Base-by-base conservation (phyloP, 495 filamentous ascomycete species). In the Hyaloscypha variabilis region DNA sequence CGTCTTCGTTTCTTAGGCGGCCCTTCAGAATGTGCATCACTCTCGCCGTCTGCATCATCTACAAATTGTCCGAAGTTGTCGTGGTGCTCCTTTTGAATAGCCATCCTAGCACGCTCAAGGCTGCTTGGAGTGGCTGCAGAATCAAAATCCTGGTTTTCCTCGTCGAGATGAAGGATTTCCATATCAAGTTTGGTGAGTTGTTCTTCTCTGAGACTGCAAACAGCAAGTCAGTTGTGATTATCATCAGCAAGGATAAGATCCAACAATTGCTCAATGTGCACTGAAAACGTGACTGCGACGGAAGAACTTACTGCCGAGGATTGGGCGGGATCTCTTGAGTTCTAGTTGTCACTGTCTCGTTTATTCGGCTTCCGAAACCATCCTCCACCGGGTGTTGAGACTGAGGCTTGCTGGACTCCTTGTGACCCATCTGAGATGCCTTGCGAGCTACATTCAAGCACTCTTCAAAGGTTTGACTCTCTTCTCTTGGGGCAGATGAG, bases 1-100 rank as follows among this genome's bases (percentile, higher is more conserved):
- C 57, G 56, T 26, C 59, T 56, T 42, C 17, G n/a, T 52, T 55
- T 71, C 56, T 66, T 65, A 0, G 39, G 13, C 17, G 36, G 52
- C 34, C 49, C 11, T 19, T 62, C 53, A 23, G 30, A 23, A 10
- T 64, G 51, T 23, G 34, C 53, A 21, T 49, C 8, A 14, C 51
- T 59, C 4, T 28, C 21, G 6, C 58, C 34, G 28, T 63, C 60
- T 14, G 17, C 30, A n/a, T 61, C 53, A 26, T n/a, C 24, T 11
- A 23, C 23, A 51, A 39, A 5, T 24, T 11, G 30, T 46, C 21
- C 14, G 31, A 28, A 30, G 8, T 31, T 25, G 36, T 52, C 26
- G 1, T 8, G 17, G 28, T 0, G 34, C 28, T 51, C 8, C 39
- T 6, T 10, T 36, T 62, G 24, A 14, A 6, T 19, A n/a, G 31